Conservation (phyloP, 495 filamentous ascomycete genomes). For the Daldinia decipiens region DNA sequence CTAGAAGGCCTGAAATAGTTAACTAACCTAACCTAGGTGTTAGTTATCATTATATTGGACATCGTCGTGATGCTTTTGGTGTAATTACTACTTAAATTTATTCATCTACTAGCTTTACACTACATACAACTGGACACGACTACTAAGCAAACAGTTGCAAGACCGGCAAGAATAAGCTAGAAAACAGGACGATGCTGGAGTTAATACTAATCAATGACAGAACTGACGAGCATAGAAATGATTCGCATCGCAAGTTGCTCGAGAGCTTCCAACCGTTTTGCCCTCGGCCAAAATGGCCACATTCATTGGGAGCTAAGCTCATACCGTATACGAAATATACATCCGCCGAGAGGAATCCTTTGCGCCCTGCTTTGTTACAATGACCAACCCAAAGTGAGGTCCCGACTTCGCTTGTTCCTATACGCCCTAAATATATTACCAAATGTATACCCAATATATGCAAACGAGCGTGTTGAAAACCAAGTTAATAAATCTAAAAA, state of each 20-base stretch:
- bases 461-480: constrained; percentile 36
- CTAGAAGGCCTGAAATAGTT: no score
- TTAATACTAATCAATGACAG: neutral
- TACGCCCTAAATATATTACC: constrained; percentile 39
- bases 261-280: constrained; percentile 21
- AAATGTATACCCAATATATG: constrained; percentile 31
- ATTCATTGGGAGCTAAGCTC: constrained; percentile 15
- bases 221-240: constrained; percentile 8
- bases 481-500: constrained; percentile 6
- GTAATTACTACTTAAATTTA: no score
- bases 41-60: no score
- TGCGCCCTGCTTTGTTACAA: constrained; percentile 41
- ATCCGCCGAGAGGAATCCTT: constrained; percentile 12
- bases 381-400: constrained; percentile 25
- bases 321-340: constrained; percentile 20
- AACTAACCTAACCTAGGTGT: no score
- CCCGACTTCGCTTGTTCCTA: constrained; percentile 30
- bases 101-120: no score
- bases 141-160: neutral
- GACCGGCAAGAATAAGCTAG: neutral
- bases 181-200: neutral
- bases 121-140: neutral
- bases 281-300: constrained; percentile 10
- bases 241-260: constrained; percentile 22
- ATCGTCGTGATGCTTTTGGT: neutral